These are phyloP conservation scores for Abortiporus biennis DNA, from an alignment of 1,284 basidiomycete species.

Conservation along the genomic window DNA sequence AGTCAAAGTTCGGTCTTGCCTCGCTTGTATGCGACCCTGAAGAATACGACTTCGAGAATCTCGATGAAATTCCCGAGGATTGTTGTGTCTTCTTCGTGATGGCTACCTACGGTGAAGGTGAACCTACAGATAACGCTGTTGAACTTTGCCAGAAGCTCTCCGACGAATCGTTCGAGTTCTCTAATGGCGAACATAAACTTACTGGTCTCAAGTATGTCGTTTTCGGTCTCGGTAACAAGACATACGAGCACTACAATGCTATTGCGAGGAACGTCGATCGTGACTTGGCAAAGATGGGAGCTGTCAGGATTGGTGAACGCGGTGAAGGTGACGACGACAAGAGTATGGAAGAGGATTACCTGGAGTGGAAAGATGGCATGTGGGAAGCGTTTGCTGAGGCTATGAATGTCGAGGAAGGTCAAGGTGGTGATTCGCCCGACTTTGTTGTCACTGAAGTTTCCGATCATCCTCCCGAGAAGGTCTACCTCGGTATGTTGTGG, in stretches of 20 bases:
- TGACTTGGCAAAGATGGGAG: conserved; percentile 77
- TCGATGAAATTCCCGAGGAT: conserved; percentile 87
- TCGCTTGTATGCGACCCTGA: conserved; percentile 95
- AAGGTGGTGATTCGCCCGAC: conserved; percentile 93
- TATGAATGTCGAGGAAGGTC: conserved; percentile 91
- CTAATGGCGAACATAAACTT: conserved; percentile 71
- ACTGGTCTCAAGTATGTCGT: conserved; percentile 92
- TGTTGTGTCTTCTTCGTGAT: conserved; percentile 90
- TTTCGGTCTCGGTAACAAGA: conserved; percentile 93
- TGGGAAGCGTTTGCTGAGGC: conserved; percentile 82
- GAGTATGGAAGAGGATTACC: conserved; percentile 99
- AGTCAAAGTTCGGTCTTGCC: conserved; percentile 88
- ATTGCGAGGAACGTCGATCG: conserved; percentile 81
- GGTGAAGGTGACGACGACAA: conserved; percentile 99
- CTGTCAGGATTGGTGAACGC: conserved; percentile 79
- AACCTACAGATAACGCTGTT: conserved; percentile 98
- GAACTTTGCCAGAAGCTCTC: conserved; percentile 89
- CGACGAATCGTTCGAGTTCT: conserved; percentile 84
- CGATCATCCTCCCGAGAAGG: conserved; percentile 73
- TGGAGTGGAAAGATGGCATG: conserved; percentile 99
- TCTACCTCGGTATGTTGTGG: conserved; percentile 71
- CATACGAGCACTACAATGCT: conserved; percentile 94
- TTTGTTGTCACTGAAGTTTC: conserved; percentile 85
- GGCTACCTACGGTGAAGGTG: conserved; percentile 98
- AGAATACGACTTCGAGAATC: conserved; percentile 96